Conservation (phyloP, 1,284 basidiomycete genomes). For the Stygiomarasmius scandens region DNA sequence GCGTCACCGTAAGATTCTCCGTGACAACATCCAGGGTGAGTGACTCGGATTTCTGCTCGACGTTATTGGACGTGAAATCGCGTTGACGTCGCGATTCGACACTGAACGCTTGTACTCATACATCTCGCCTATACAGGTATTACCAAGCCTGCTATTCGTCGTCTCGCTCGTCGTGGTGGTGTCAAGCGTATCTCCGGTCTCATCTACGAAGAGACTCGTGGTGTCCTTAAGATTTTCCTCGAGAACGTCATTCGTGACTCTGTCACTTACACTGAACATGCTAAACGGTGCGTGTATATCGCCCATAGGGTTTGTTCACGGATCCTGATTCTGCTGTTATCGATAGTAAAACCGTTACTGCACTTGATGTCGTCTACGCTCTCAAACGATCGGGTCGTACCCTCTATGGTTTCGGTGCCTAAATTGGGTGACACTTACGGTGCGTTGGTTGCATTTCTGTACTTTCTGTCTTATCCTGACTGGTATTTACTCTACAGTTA, state of each 20-base stretch:
- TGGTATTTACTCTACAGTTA: neutral
- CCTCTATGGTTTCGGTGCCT: slow-evolving; percentile 74
- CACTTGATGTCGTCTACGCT: slow-evolving; percentile 81
- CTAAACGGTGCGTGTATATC: slow-evolving; percentile 3
- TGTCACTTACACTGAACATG: slow-evolving; percentile 8
- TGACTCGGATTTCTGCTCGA: neutral
- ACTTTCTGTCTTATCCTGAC: neutral
- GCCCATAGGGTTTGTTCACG: slow-evolving; percentile 23
- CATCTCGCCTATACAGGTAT: neutral
- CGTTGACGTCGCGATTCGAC: no score
- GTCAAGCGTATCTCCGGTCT: slow-evolving; percentile 11
- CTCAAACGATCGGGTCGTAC: slow-evolving; percentile 83
- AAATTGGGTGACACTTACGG: slow-evolving; percentile 13
- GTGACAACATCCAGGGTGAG: slow-evolving; percentile 66
- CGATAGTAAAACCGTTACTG: slow-evolving; percentile 78
- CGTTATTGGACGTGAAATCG: neutral
- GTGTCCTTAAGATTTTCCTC: slow-evolving; percentile 8
- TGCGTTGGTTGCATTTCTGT: neutral
- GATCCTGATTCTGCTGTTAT: neutral
- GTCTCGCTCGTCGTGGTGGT: slow-evolving; percentile 11
- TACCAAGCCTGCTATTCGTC: slow-evolving; percentile 9
- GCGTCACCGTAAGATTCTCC: slow-evolving; percentile 37
- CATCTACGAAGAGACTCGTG: slow-evolving; percentile 9
- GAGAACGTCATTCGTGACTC: slow-evolving; percentile 9
- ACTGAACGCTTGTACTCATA: neutral